Evolutionary conservation across 176 grass and related monocot genomes (phyloP).

Genomic region (Carex kokanica): DNA sequence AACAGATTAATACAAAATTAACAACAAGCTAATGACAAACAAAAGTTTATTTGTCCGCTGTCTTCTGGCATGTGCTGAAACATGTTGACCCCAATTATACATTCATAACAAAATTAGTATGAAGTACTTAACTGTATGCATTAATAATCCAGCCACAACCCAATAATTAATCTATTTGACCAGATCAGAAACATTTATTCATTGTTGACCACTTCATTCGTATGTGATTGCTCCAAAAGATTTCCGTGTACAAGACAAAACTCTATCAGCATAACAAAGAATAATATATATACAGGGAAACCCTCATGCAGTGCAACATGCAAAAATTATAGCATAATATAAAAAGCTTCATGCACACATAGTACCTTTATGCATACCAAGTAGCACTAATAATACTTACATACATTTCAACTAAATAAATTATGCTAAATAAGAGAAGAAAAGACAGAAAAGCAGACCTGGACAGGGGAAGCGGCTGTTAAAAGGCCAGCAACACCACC

Average conservation of each 20-base stretch:
- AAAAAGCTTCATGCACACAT: not conserved
- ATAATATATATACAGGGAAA: not conserved
- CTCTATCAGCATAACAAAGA: not conserved
- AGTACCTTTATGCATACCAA: not conserved
- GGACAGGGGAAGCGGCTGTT: conserved; percentile 85
- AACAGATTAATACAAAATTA: not conserved
- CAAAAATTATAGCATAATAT: not conserved
- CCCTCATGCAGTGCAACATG: not conserved
- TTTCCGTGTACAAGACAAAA: not conserved
- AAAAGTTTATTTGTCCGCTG: conserved; percentile 4
- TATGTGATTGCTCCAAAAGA: not conserved
- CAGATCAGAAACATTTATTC: conserved; percentile 14
- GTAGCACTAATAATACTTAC: not conserved
- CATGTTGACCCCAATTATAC: conserved; percentile 10
- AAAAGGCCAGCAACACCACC: conserved; percentile 85
- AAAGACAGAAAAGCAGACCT: conserved; percentile 43
- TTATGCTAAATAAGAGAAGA: not conserved
- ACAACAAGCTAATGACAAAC: not conserved
- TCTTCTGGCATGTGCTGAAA: not conserved
- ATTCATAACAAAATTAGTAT: not conserved
- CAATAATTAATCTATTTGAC: not conserved
- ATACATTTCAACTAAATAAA: not conserved
- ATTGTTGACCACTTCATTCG: not conserved
- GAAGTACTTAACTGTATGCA: not conserved
- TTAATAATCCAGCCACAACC: not conserved